phyloP scores from a whole-genome alignment of 2,329 filamentous ascomycete genomes.

The Colletotrichum higginsianum region DNA sequence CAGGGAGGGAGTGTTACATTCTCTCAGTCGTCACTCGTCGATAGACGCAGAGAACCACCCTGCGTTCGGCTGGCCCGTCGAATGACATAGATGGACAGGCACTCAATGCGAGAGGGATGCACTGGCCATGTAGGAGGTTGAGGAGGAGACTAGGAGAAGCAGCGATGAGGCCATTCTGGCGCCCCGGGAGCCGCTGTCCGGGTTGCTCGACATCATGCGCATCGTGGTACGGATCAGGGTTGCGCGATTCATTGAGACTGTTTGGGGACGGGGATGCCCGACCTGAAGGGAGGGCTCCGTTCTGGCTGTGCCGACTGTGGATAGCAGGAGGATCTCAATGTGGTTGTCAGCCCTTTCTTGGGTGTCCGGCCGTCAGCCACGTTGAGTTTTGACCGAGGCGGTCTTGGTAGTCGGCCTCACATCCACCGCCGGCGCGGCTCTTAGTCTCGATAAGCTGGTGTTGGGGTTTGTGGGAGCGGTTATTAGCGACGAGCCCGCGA shows the following conservation, averaged over 20 bases:
- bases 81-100: constrained; percentile 21
- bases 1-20: not conserved
- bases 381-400: constrained; percentile 6
- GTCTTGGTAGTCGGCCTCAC: constrained; percentile 9
- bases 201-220: constrained; percentile 34
- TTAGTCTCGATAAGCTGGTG: constrained; percentile 12
- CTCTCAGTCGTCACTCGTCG: constrained; percentile 2
- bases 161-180: constrained; percentile 1
- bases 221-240: constrained; percentile 26
- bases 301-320: constrained; percentile 24
- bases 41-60: not conserved
- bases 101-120: constrained; percentile 26
- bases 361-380: constrained; percentile 10
- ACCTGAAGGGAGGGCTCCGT: constrained; percentile 13
- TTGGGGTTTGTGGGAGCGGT: constrained; percentile 16
- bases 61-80: constrained; percentile 10
- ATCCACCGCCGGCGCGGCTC: not conserved
- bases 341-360: not conserved
- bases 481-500: constrained; percentile 2
- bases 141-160: constrained; percentile 6
- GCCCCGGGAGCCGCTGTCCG: constrained; percentile 5
- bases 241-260: constrained; percentile 37
- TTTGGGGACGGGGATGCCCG: constrained; percentile 36
- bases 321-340: not conserved
- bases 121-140: constrained; percentile 31